Conservation (phyloP, 2,329 filamentous ascomycete genomes). For the Colletotrichum plurivorum region DNA sequence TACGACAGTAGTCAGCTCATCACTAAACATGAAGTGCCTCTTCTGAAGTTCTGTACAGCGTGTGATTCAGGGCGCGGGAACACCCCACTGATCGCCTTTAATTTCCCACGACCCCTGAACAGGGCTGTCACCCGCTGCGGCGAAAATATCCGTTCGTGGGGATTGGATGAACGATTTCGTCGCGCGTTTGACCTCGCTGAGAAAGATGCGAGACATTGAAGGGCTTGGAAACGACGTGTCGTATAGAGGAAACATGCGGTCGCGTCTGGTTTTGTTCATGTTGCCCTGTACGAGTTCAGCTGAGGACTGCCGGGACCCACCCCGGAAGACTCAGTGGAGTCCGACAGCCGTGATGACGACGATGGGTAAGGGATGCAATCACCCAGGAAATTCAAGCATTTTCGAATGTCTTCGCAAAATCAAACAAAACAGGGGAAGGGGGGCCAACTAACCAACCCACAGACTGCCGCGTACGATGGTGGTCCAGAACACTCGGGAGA, state of each 20-base stretch:
- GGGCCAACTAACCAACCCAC: not conserved
- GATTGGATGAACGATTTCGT: slow-evolving; percentile 1
- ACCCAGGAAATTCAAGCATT: not conserved
- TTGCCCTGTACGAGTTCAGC: not conserved
- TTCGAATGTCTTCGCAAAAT: not conserved
- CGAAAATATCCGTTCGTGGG: not conserved
- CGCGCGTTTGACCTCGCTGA: not conserved
- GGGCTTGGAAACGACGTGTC: not conserved
- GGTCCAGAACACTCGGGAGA: slow-evolving; percentile 18
- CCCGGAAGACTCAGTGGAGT: slow-evolving; percentile 1
- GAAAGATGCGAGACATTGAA: not conserved
- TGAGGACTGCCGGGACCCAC: slow-evolving; percentile 4
- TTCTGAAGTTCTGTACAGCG: not conserved
- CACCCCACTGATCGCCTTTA: slow-evolving; percentile 39
- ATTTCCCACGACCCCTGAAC: slow-evolving; percentile 32
- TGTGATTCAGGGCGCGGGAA: slow-evolving; percentile 26
- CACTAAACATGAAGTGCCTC: slow-evolving; percentile 7
- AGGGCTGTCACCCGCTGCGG: slow-evolving; percentile 4
- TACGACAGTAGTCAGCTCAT: not conserved
- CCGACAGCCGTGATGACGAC: no score
- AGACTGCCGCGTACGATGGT: not conserved
- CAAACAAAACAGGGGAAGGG: not conserved
- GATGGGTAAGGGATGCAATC: no score
- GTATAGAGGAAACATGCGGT: not conserved
- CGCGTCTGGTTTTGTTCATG: not conserved